Evolutionary conservation across 2,329 filamentous ascomycete genomes (phyloP), one percentile per base, ranked within the genome.

Genomic region (Talaromyces atroroseus): DNA sequence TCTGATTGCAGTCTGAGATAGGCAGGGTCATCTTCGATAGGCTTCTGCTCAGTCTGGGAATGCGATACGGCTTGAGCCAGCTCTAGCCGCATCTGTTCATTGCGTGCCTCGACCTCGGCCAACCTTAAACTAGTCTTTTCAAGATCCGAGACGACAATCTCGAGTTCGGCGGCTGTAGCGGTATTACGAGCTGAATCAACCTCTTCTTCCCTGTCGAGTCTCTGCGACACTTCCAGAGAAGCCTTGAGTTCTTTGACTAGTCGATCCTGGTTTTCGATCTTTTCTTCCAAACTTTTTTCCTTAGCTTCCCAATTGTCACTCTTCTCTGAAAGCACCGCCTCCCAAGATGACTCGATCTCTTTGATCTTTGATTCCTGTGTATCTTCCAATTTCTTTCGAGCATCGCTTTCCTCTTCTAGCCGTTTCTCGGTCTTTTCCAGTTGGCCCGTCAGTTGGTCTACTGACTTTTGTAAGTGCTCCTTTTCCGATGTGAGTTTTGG

Each of bases 241-340:
- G 94, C 94, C 74, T 96, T 97, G 68, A 97, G 85, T 71, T 99
- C 95, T 67, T 89, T 96, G 63, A 99, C 75, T 40, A 99, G 75
- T 6, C 91, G 85, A 49, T 99, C 94, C 69, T 99, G 92, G 64
- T 88, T 95, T 71, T 96, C 92, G 2, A 95, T 80, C 74, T 96
- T 97, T 65, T 97, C 92, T 67, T 96, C 91, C 58, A 96, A 74
- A 26, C 83, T 85, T 75, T 89, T 89, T 76, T 99, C 94, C 69
- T 95, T 96, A 8, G 92, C 86, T 54, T 88, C 86, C 94, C 94
- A 99, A 68, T 99, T 99, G 71, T 92, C 90, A 65, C 90, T 88
- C 75, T 96, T 96, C 78, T 99, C 94, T 56, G 89, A 86, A 51
- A 99, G 72, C 4, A 96, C 92, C 23, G 90, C 91, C 12, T 84